Base-by-base conservation (phyloP, 139 green algal genomes). In the Dunaliella sp. region DNA sequence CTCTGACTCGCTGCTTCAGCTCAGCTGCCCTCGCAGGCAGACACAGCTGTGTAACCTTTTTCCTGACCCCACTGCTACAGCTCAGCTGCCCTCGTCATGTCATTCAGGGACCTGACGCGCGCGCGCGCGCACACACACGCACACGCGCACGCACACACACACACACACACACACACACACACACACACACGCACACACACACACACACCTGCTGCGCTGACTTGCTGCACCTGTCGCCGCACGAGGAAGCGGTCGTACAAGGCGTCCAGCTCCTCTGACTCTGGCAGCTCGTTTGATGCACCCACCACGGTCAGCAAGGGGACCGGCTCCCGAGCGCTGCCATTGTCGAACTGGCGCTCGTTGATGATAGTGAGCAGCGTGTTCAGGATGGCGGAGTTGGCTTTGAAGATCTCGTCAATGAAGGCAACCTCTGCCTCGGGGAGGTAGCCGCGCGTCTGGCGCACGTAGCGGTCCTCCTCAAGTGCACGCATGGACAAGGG, bases 331-430 rank as follows among this genome's bases (percentile, higher is more conserved):
- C 95, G 92, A 77, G 93, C 65, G 86, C 90, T 93, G 48, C 96
- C 96, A 86, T 98, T 98, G 91, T 98, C 95, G 91, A 98, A 98
- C 30, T 98, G 89, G 33, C 96, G 90, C 90, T 98, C 96, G 89
- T 98, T 98, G 38, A 98, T 91, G 38, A 98, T 91, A 30, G 96
- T 98, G 38, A 98, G 92, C 84, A 98, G 90, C 12, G 96, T 93
- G 91, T 98, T 98, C 3, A 98, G 89, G 91, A 98, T 98, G 81
- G 96, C 95, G 36, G 86, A 94, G 91, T 97, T 97, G 80, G 95
- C 95, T 87, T 98, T 97, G 88, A 96, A 96, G 85, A 93, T 93
- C 86, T 93, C 89, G 72, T 98, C 96, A 35, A 98, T 94, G 90
- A 98, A 98, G 0, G 96, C 96, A 28, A 98, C 93, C 83, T 92